A percentile compares a stretch with the other conserved stretches of the same genome.
phyloP scores from a whole-genome alignment of 352 stramenopile genomes.

The Phytophthora uliginosa region DNA sequence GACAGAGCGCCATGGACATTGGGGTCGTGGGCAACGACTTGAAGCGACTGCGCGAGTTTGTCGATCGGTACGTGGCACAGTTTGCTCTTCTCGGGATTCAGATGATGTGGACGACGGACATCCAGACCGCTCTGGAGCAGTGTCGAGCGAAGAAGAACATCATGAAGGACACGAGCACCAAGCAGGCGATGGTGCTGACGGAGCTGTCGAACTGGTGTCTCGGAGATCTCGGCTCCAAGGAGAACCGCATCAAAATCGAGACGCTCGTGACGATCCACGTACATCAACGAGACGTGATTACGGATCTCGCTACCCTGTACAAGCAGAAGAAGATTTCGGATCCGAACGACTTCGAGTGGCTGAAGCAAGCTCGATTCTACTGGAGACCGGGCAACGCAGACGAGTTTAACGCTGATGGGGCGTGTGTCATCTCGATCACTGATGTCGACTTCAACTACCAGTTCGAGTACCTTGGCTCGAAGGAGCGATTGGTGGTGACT shows the following conservation, averaged over 20 bases:
- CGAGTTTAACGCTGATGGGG: constrained; percentile 95
- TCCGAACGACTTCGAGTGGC: constrained; percentile 99
- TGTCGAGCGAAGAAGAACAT: constrained; percentile 97
- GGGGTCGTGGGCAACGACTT: constrained; percentile 93
- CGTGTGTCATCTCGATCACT: constrained; percentile 98
- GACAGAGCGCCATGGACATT: constrained; percentile 95
- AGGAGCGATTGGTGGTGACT: constrained; percentile 98
- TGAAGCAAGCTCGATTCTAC: constrained; percentile 99
- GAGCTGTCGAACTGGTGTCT: constrained; percentile 98
- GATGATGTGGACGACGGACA: constrained; percentile 98
- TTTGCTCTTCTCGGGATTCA: constrained; percentile 97
- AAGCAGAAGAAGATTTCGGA: constrained; percentile 98
- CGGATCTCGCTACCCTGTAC: constrained; percentile 94
- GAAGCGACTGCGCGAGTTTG: constrained; percentile 94
- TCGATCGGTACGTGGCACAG: constrained; percentile 96
- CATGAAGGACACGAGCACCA: constrained; percentile 98
- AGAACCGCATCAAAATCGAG: constrained; percentile 98
- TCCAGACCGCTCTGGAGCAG: constrained; percentile 95
- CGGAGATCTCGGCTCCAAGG: constrained; percentile 96
- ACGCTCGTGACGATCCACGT: constrained; percentile 99
- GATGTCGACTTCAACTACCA: constrained; percentile 99
- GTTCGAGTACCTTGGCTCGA: constrained; percentile 98
- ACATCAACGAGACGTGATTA: constrained; percentile 98
- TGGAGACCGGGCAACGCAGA: constrained; percentile 96
- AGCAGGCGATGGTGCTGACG: constrained; percentile 94